Conservation (phyloP, 1,284 basidiomycete species). For the Cutaneotrichosporon mucoides region DNA sequence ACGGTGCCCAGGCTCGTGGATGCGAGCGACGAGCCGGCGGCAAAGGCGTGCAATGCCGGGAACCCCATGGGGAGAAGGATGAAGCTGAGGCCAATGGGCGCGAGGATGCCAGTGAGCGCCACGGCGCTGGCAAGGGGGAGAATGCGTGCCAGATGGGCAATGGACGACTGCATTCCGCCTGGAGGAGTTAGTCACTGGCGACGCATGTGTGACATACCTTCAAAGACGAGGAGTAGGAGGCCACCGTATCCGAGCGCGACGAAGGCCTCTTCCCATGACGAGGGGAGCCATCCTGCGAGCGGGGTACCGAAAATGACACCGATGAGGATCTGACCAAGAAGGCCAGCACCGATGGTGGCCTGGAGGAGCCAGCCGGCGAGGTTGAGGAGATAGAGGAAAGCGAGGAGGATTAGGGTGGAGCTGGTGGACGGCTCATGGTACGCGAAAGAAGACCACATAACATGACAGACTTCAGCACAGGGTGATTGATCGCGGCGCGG, state of each 20-base stretch:
- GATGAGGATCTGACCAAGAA: conserved; percentile 53
- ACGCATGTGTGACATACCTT: conserved; percentile 44
- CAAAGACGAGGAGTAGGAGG: conserved; percentile 56
- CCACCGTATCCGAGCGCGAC: conserved; percentile 55
- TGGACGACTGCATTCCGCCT: conserved; percentile 54
- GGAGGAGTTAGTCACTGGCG: neutral
- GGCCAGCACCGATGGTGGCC: conserved; percentile 38
- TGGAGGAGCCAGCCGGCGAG: conserved; percentile 36
- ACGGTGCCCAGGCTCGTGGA: conserved; percentile 58
- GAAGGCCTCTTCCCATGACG: conserved; percentile 51
- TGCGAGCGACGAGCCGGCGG: conserved; percentile 55
- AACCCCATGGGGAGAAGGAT: conserved; percentile 51
- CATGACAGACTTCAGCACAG: neutral
- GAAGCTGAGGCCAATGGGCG: conserved; percentile 53
- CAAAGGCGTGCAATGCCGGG: conserved; percentile 53
- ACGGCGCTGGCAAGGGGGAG: conserved; percentile 51
- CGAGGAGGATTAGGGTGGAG: conserved; percentile 40
- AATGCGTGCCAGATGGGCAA: conserved; percentile 48
- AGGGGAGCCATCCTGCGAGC: conserved; percentile 50
- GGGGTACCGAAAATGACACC: conserved; percentile 55
- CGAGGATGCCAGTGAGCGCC: conserved; percentile 52
- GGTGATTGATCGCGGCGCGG: neutral
- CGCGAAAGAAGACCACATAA: conserved; percentile 33
- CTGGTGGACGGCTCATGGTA: conserved; percentile 42
- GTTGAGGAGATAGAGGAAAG: conserved; percentile 50